Conservation (phyloP, 2,329 filamentous ascomycete genomes). For the Beauveria medogensis region DNA sequence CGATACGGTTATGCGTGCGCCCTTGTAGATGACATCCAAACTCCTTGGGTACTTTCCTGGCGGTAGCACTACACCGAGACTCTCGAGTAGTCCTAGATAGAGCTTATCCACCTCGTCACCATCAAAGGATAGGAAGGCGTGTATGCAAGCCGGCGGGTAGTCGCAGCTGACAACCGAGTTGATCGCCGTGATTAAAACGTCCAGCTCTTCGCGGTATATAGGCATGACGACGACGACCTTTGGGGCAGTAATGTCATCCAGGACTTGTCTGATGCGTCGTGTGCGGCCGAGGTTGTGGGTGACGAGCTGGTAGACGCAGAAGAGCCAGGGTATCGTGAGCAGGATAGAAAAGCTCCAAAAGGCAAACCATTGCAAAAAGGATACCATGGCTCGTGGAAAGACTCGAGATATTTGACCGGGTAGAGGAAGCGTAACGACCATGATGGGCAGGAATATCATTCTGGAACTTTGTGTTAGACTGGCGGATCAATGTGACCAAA, state of each 20-base stretch:
- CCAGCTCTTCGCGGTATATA: constrained; percentile 85
- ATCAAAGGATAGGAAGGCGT: constrained; percentile 93
- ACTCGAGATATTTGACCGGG: constrained; percentile 62
- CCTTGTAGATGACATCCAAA: constrained; percentile 80
- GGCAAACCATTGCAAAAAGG: constrained; percentile 76
- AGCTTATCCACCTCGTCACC: constrained; percentile 83
- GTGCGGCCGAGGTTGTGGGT: constrained; percentile 77
- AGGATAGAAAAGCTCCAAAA: constrained; percentile 88
- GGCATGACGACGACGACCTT: constrained; percentile 97
- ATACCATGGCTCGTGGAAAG: constrained; percentile 67
- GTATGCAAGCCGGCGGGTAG: constrained; percentile 84
- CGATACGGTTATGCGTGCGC: constrained; percentile 79
- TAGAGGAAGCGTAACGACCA: constrained; percentile 85
- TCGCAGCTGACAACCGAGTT: constrained; percentile 91
- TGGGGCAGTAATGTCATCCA: constrained; percentile 79
- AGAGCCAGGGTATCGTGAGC: constrained; percentile 81
- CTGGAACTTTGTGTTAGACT: constrained; percentile 34
- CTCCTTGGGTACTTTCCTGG: constrained; percentile 76
- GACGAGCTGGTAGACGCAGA: constrained; percentile 86
- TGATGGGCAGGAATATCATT: constrained; percentile 80
- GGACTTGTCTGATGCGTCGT: constrained; percentile 72
- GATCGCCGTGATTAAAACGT: constrained; percentile 74
- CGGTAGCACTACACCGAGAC: constrained; percentile 71
- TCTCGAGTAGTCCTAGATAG: constrained; percentile 78
- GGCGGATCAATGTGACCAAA: no score